Evolutionary conservation across 208 protist species (phyloP), one percentile per base, ranked within the genome.

Genomic region (Sergeia podlipaevii): DNA sequence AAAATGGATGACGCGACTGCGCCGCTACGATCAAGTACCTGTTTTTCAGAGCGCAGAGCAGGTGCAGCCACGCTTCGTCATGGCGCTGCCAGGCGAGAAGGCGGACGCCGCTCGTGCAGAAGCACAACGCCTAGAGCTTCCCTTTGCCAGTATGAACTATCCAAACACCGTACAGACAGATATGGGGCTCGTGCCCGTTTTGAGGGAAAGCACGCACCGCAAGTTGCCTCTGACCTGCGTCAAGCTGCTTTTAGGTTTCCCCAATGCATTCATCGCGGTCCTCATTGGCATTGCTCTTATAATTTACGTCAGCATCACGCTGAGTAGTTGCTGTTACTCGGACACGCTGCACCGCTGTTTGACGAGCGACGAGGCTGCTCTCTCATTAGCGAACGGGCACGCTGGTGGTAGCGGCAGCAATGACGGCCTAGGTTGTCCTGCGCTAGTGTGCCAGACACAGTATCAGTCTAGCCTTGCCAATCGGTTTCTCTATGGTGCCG

Each of bases 131-230:
- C 11, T 38, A 38, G 43, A 52, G 6, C 34, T 66, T 24, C 85
- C 85, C 8, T 92, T 88, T 49, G 45, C 46, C 10, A 24, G 41
- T 10, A 71, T 89, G 56, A 54, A 52, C n/a, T 92, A 86, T 57
- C 85, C 85, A 2, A 92, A 71, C 39, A 55, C 86, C 15, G 58
- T 67, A 4, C 85, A 80, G 36, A 70, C 75, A 1, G 72, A 84
- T 33, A 53, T 74, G 34, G 77, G 77, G 1, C 41, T 85, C 5
- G 54, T 30, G 2, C 28, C 65, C 10, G 56, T 92, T 21, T 51
- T 92, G n/a, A 46, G 49, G 24, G 53, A 77, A 37, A 65, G 68
- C 21, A 30, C 70, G 32, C 61, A 84, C 50, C 70, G 69, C 13
- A 17, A 10, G 6, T 44, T 88, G 0, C 54, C 54, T n/a, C 39